These are phyloP conservation scores for Metarhizium sp. DNA, from an alignment of 2,329 filamentous ascomycete species.

Conservation along the genomic window DNA sequence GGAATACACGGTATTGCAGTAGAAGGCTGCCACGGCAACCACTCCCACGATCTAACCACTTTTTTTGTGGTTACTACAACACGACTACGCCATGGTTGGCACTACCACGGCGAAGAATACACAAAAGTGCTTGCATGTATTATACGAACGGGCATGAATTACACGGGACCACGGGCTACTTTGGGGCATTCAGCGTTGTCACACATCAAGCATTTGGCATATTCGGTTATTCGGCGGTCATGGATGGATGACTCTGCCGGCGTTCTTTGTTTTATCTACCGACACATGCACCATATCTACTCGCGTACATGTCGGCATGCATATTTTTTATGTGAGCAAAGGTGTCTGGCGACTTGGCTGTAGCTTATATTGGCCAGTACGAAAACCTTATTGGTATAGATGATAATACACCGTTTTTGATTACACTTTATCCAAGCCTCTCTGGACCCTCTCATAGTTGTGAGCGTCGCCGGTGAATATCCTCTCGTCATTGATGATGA, in stretches of 20 bases:
- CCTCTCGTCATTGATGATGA: neutral
- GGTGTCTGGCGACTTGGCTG: too few relatives aligned
- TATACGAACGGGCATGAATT: neutral
- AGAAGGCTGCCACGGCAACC: neutral
- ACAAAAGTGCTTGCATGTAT: neutral
- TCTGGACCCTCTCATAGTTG: too few relatives aligned
- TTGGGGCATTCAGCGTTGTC: neutral
- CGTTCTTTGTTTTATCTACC: neutral
- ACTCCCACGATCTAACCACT: neutral
- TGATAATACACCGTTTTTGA: too few relatives aligned
- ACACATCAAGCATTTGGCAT: conserved; percentile 1
- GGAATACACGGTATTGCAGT: neutral
- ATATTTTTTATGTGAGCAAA: too few relatives aligned
- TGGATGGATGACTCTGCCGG: conserved; percentile 1
- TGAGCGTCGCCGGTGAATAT: too few relatives aligned
- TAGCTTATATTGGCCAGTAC: too few relatives aligned
- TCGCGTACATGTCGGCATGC: neutral
- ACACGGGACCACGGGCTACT: neutral
- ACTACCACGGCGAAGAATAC: neutral
- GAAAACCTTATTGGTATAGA: too few relatives aligned
- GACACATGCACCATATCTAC: neutral
- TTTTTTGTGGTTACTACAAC: neutral
- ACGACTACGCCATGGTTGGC: neutral
- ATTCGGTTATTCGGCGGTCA: neutral
- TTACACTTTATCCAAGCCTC: too few relatives aligned